Base-by-base conservation (phyloP, 2,329 filamentous ascomycete genomes). In the Cordyceps tenuipes region DNA sequence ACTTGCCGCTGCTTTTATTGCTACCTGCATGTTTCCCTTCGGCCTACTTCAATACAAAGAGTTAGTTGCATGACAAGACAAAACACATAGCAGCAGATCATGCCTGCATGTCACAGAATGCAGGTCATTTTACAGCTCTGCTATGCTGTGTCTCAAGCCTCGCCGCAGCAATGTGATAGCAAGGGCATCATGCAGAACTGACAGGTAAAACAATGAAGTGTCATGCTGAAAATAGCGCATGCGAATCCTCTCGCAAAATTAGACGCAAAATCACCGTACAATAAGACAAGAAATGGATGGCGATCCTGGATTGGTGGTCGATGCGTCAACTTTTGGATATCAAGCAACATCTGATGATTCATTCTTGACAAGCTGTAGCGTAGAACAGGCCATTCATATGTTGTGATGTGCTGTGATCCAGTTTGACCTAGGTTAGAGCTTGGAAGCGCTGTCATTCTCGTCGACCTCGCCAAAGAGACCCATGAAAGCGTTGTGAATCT, bases 401-500 rank as follows among this genome's bases (percentile, higher is more conserved):
- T 13, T 12, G 34, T 10, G 17, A 36, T 1, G 12, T 12, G 9
- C 4, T 12, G 34, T 10, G 17, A 5, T 15, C 19, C n/a, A 17
- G 2, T n/a, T n/a, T n/a, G 12, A 3, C 34, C 34, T 10, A 34
- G 9, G 9, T 7, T 63, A 77, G 34, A 77, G 65, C 68, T 71
- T 77, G 1, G 70, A 68, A 1, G 64, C 66, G 5, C 67, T 66
- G 15, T 73, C 65, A 6, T 74, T 74, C 7, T 68, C 76, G 43
- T 82, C 82, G 3, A 82, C 79, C 65, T 92, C 89, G 0, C 91
- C 92, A 69, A 97, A 88, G 19, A 96, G 72, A 62, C 85, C 85
- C 68, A 89, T 72, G 72, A 97, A 97, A 0, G 91, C 89, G 39
- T 78, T 78, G 68, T 96, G 88, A 10, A 99, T 89, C 74, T 96